Conservation (phyloP, 352 stramenopile genomes). For the Pilasporangium apinafurcum region DNA sequence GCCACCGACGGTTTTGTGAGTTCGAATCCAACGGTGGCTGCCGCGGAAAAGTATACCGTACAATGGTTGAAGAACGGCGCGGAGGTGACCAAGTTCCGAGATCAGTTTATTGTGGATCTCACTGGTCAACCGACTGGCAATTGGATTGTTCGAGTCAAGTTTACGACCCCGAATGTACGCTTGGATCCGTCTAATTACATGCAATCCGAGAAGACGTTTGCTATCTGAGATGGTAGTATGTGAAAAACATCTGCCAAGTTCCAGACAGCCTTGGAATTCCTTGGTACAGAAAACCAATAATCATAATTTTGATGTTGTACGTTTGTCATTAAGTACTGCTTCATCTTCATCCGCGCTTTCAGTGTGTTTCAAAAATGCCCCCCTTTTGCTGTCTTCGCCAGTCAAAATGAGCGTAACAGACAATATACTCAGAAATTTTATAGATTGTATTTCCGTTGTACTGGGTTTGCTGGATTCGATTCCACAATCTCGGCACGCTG, state of each 20-base stretch:
- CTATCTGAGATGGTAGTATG: too few relatives aligned
- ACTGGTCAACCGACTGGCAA: slow-evolving; percentile 1
- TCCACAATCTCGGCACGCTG: slow-evolving; percentile 40
- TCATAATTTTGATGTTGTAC: too few relatives aligned
- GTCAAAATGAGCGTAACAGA: too few relatives aligned
- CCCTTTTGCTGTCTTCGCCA: too few relatives aligned
- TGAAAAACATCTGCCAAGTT: too few relatives aligned
- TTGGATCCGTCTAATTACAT: slow-evolving; percentile 18
- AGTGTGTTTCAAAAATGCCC: too few relatives aligned
- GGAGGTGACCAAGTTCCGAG: slow-evolving; percentile 8
- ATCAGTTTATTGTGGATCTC: slow-evolving; percentile 10
- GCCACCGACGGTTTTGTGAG: slow-evolving; percentile 15
- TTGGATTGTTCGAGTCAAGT: slow-evolving; percentile 14
- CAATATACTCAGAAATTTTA: too few relatives aligned
- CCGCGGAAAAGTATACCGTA: slow-evolving; percentile 18
- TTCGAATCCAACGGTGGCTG: slow-evolving; percentile 12
- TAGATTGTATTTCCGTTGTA: slow-evolving; percentile 68
- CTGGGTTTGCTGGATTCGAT: slow-evolving; percentile 32
- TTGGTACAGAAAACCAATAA: too few relatives aligned
- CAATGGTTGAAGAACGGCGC: slow-evolving; percentile 12
- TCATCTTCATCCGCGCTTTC: too few relatives aligned
- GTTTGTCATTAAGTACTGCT: too few relatives aligned
- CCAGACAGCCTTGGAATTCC: too few relatives aligned
- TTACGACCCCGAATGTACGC: slow-evolving; percentile 19
- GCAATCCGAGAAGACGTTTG: slow-evolving; percentile 14